Evolutionary conservation across 176 grass and related monocot genomes (phyloP), one percentile per base, ranked within the genome.

Genomic region (Elaeis guineensis): DNA sequence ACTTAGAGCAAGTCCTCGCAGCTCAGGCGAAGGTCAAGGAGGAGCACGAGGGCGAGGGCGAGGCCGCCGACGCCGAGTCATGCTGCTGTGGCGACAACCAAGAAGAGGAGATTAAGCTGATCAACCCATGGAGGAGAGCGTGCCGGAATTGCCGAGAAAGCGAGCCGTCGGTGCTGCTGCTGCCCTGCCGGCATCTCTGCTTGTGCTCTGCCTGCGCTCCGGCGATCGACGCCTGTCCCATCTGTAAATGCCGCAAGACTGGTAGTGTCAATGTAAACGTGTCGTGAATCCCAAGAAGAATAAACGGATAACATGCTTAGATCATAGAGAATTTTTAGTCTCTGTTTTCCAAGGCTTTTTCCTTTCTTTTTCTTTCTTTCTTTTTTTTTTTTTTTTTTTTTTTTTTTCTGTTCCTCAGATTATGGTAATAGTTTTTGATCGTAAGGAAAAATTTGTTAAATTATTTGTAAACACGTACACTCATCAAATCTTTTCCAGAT

Each of bases 171-270:
- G 87, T 85, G 67, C 74, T 96, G 16, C 18, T 96, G 15, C 76
- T 96, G 61, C 92, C 92, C 30, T 90, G 92, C 62, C 72, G 84
- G 22, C 92, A 96, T 70, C 78, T 96, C 18, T 82, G 80, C 63
- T 71, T 75, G 54, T 90, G 92, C 75, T 58, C 58, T 52, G 21
- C 84, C 50, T 96, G 92, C 69, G 92, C 57, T 1, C 66, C 54
- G 17, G 58, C 54, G 52, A 72, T 75, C 18, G 20, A 17, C 32
- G 59, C 81, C 25, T 96, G 92, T 75, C 87, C 83, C 16, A 55
- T 62, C 35, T 96, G 90, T 70, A 79, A 82, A 17, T 72, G 58
- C 64, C 50, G 57, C 57, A 86, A 84, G 58, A 85, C 63, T 4
- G 83, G 83, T 52, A 78, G 23, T 63, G 70, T 96, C 58, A 61